Percentiles rank a stretch among this genome's conserved stretches.
Conservation (phyloP, 768 basidiomycete species). For the Auriculariales sp. region DNA sequence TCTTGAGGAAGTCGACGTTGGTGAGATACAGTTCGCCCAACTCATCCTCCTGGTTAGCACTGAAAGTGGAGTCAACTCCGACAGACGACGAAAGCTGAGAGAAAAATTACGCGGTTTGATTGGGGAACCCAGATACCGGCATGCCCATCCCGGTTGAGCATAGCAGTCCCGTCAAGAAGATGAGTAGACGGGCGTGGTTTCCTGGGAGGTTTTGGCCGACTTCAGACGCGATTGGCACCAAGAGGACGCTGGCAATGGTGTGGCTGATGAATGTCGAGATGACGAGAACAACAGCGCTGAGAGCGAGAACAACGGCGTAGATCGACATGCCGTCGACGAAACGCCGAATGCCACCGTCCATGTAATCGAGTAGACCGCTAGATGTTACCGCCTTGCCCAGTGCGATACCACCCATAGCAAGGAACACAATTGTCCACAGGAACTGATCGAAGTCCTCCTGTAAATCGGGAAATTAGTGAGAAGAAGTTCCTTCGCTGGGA, state of each 20-base stretch:
- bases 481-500: neutral
- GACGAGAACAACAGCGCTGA: conserved; percentile 59
- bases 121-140: conserved; percentile 98
- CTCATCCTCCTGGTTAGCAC: conserved; percentile 88
- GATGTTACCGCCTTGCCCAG: conserved; percentile 86
- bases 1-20: conserved; percentile 82
- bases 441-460: conserved; percentile 90
- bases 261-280: conserved; percentile 95
- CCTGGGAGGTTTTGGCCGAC: conserved; percentile 66
- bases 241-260: conserved; percentile 88
- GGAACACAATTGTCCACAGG: conserved; percentile 87
- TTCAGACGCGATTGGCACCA: conserved; percentile 92
- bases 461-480: neutral
- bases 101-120: conserved; percentile 81
- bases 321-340: conserved; percentile 47
- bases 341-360: conserved; percentile 47
- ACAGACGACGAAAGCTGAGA: neutral
- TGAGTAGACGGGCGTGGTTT: conserved; percentile 62
- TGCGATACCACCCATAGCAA: conserved; percentile 96
- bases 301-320: conserved; percentile 56
- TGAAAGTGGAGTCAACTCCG: conserved; percentile 13
- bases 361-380: conserved; percentile 71
- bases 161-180: conserved; percentile 85
- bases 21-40: conserved; percentile 78
- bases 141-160: conserved; percentile 97